Percentiles rank a stretch among this genome's conserved stretches.
These are phyloP conservation scores for Volvox reticuliferus DNA, from an alignment of 139 green algal genomes.

Conservation along the genomic window DNA sequence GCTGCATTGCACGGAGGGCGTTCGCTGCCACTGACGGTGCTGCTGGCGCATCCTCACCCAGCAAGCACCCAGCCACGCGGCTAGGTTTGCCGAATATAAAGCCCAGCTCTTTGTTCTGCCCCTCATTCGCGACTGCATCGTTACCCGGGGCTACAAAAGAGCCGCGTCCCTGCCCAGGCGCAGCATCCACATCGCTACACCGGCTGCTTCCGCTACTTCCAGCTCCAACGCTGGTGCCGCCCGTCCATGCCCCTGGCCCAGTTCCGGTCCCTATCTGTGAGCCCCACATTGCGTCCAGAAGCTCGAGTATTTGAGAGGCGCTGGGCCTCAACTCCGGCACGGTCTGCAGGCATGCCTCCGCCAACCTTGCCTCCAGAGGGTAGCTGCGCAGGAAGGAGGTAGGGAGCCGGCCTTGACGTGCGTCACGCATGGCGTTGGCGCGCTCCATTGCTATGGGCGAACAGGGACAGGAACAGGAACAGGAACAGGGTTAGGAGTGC, in stretches of 20 bases:
- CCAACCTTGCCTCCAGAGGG: slow-evolving; percentile 29
- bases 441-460: slow-evolving; percentile 55
- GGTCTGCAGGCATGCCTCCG: background rate
- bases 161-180: too few relatives aligned
- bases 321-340: slow-evolving; percentile 26
- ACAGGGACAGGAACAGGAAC: background rate
- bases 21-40: background rate
- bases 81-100: background rate
- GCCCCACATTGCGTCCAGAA: slow-evolving; percentile 41
- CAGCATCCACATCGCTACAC: too few relatives aligned
- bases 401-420: slow-evolving; percentile 38
- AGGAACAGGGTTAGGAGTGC: too few relatives aligned
- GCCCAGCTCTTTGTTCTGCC: too few relatives aligned
- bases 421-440: slow-evolving; percentile 55
- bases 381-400: slow-evolving; percentile 7
- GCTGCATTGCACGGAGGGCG: background rate
- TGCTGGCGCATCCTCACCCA: background rate
- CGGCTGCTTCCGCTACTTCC: too few relatives aligned
- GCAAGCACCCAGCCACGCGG: background rate
- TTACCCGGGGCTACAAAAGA: too few relatives aligned
- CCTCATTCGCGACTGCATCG: too few relatives aligned
- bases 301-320: slow-evolving; percentile 19
- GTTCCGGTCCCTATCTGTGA: background rate
- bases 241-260: too few relatives aligned
- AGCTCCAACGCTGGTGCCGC: too few relatives aligned